phyloP scores from a whole-genome alignment of 2,329 filamentous ascomycete genomes.

The Ascochyta pisi region DNA sequence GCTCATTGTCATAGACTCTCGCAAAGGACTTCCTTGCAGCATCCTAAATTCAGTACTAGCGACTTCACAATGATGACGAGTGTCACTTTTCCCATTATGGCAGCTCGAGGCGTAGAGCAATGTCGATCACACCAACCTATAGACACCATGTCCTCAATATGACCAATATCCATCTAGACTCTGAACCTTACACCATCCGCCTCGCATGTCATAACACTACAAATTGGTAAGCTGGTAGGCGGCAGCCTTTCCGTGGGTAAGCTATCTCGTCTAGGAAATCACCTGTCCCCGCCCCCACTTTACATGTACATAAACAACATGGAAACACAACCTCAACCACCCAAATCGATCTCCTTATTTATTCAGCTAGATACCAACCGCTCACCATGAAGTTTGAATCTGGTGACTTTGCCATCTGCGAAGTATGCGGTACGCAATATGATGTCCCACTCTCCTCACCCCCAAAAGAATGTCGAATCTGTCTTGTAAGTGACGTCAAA shows the following conservation, averaged over 20 bases:
- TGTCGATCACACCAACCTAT: not conserved
- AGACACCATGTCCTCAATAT: not conserved
- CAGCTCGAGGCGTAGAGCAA: not conserved
- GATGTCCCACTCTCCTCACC: constrained; percentile 58
- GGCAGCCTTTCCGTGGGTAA: constrained; percentile 7
- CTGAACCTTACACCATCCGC: constrained; percentile 3
- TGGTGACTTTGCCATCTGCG: constrained; percentile 65
- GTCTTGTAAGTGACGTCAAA: constrained; percentile 63
- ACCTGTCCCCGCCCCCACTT: constrained; percentile 18
- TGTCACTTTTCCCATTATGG: not conserved
- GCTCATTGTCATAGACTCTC: constrained; percentile 53
- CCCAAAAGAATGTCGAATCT: constrained; percentile 69
- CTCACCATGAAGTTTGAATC: constrained; percentile 38
- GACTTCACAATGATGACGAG: not conserved
- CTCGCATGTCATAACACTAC: not conserved
- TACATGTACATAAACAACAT: constrained; percentile 11
- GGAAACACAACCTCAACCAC: not conserved
- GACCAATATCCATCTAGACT: constrained; percentile 6
- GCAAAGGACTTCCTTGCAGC: not conserved
- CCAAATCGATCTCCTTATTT: not conserved
- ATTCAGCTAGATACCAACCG: not conserved
- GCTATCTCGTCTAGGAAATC: constrained; percentile 17
- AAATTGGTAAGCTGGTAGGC: constrained; percentile 17
- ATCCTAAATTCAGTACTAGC: not conserved
- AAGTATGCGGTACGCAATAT: constrained; percentile 74